These are phyloP conservation scores for Fulvia fulva DNA, from an alignment of 2,329 filamentous ascomycete genomes.

Conservation along the genomic window DNA sequence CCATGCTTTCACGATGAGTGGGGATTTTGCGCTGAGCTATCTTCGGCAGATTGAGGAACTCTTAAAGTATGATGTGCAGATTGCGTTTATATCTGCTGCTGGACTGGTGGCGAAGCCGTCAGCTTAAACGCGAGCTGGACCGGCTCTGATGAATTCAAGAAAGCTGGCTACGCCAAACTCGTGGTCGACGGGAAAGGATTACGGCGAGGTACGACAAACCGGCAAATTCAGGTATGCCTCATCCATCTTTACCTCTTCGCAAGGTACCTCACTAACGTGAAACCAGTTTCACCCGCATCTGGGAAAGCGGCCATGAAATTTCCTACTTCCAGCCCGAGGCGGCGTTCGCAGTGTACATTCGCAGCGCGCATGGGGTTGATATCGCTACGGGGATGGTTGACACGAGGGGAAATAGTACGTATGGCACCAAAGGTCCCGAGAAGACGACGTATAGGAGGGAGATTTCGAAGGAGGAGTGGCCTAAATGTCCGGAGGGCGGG, in stretches of 20 bases:
- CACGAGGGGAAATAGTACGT: slow-evolving; percentile 4
- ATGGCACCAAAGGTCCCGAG: slow-evolving; percentile 2
- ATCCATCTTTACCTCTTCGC: no score
- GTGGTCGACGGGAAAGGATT: slow-evolving; percentile 42
- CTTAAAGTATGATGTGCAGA: slow-evolving; percentile 39
- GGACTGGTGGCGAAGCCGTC: slow-evolving; percentile 41
- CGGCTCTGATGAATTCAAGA: slow-evolving; percentile 36
- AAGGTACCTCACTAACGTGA: no score
- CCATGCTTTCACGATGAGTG: slow-evolving; percentile 43
- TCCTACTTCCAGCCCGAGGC: slow-evolving; percentile 48
- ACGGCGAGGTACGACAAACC: slow-evolving; percentile 50
- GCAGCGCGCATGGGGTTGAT: slow-evolving; percentile 1
- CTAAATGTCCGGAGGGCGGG: neutral
- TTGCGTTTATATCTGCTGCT: slow-evolving; percentile 45
- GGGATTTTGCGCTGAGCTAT: slow-evolving; percentile 46
- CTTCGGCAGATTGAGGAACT: slow-evolving; percentile 42
- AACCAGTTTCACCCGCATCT: slow-evolving; percentile 48
- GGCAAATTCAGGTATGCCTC: no score
- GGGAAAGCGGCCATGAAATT: slow-evolving; percentile 46
- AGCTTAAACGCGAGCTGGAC: slow-evolving; percentile 22
- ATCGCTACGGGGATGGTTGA: slow-evolving; percentile 5
- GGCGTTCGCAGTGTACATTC: slow-evolving; percentile 7
- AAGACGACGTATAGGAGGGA: slow-evolving; percentile 4
- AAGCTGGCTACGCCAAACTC: slow-evolving; percentile 36
- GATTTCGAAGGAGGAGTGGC: neutral